A percentile compares a stretch with the other conserved stretches of the same genome.
Conservation (phyloP, 495 filamentous ascomycete genomes). For the Bombardia bombarda region DNA sequence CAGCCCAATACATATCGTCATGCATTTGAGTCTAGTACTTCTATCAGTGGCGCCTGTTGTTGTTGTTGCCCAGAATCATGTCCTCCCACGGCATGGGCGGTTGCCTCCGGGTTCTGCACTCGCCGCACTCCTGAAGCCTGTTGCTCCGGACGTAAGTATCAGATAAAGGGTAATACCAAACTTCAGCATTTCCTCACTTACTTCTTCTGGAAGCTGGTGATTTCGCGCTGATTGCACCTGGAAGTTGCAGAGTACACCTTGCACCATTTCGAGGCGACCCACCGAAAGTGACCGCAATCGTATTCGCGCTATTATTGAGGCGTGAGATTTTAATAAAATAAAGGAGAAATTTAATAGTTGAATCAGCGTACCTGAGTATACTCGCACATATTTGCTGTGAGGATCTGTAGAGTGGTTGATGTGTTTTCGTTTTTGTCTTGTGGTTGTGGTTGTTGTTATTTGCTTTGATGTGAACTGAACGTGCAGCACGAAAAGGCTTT, state of each 20-base stretch:
- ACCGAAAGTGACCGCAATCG: constrained; percentile 19
- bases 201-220: constrained; percentile 16
- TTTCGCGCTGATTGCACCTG: constrained; percentile 16
- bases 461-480: no score
- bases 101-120: constrained; percentile 13
- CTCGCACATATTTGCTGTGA: constrained; percentile 6
- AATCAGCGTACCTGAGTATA: constrained; percentile 6
- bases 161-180: background rate
- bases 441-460: no score
- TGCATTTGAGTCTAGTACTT: background rate
- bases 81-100: constrained; percentile 13
- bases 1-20: no score
- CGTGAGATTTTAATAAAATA: background rate
- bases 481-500: no score
- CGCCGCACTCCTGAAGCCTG: constrained; percentile 12
- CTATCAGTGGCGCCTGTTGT: background rate
- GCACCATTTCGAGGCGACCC: constrained; percentile 21
- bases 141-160: background rate
- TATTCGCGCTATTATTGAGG: constrained; percentile 12
- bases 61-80: no score
- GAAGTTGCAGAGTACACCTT: constrained; percentile 12
- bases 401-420: background rate
- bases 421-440: background rate
- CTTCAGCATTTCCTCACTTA: background rate
- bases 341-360: background rate